Conservation (phyloP, 2,329 filamentous ascomycete genomes). For the Alternaria sp. region DNA sequence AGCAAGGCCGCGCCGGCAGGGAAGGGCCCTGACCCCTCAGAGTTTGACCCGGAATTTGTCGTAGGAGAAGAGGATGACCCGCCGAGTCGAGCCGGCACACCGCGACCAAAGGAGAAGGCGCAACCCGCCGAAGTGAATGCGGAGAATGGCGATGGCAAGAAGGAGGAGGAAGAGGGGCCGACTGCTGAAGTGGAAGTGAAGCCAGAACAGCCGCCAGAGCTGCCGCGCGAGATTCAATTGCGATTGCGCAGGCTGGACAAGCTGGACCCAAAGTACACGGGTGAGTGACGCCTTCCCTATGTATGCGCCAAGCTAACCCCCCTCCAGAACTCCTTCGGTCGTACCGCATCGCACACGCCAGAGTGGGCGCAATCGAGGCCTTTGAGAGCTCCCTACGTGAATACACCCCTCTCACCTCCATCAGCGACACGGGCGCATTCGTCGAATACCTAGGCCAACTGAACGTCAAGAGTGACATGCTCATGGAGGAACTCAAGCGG, state of each 20-base stretch:
- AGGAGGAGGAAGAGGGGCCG: conserved; percentile 40
- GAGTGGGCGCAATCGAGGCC: conserved; percentile 85
- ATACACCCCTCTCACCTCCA: conserved; percentile 88
- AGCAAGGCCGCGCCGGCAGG: conserved; percentile 54
- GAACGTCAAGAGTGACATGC: conserved; percentile 86
- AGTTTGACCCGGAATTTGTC: conserved; percentile 86
- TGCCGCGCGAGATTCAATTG: conserved; percentile 75
- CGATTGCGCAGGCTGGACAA: conserved; percentile 89
- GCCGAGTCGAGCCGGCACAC: conserved; percentile 67
- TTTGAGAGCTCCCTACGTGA: conserved; percentile 93
- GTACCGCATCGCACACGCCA: conserved; percentile 88
- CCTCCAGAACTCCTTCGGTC: conserved; percentile 82
- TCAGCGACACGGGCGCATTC: conserved; percentile 81
- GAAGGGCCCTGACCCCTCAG: conserved; percentile 77
- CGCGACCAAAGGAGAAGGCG: conserved; percentile 56
- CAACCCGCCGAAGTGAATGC: conserved; percentile 26
- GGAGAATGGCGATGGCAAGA: conserved; percentile 39
- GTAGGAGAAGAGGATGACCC: conserved; percentile 81
- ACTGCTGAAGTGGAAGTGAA: conserved; percentile 39
- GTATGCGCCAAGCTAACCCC: conserved; percentile 19
- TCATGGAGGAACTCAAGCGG: conserved; percentile 89
- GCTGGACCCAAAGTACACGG: conserved; percentile 84
- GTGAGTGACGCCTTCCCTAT: conserved; percentile 52
- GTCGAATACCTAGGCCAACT: conserved; percentile 90
- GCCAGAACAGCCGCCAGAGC: conserved; percentile 55